Base-by-base conservation (phyloP, 331 rosid species). In the Acacia concinna region DNA sequence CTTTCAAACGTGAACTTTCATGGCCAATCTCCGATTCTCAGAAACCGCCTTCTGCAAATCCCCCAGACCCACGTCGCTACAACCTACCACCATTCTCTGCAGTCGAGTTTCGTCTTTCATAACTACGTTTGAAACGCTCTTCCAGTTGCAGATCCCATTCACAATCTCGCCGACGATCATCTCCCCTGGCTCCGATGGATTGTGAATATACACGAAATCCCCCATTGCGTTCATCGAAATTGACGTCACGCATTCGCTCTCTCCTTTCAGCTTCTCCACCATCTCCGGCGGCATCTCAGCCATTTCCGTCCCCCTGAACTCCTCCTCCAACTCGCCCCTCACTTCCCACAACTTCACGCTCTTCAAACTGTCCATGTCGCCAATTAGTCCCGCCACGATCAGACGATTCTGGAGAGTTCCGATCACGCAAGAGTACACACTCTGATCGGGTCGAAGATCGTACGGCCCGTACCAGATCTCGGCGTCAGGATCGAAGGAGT, bases 391-490 rank as follows among this genome's bases (percentile, higher is more conserved):
- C 67, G 71, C 91, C 69, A 85, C 67, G 18, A 88, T 52, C 79
- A 91, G 11, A 4, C 83, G 23, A 13, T 77, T 46, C 13, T 28
- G 41, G 11, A 78, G 35, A 15, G 77, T 69, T 30, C 88, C 95
- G 0, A 78, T 81, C 4, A 65, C 76, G 14, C 81, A 80, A 37
- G 43, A 56, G 25, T 74, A 86, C 1, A 78, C 81, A 8, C 49
- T 31, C 21, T 14, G 68, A 1, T 74, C 76, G 0, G 84, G 80
- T 4, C 79, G 75, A 5, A 91, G 73, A 27, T 87, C 76, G 52
- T 73, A 93, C 11, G 97, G 95, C 0, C 92, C 98, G 5, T 35
- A n/a, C 97, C 98, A 93, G 17, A 23, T 25, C 79, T 77, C 85
- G 43, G 75, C 31, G 0, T 8, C 6, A 0, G 90, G 87, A 18